Evolutionary conservation across 2,329 filamentous ascomycete genomes (phyloP).

Genomic region (Fusarium sp.): DNA sequence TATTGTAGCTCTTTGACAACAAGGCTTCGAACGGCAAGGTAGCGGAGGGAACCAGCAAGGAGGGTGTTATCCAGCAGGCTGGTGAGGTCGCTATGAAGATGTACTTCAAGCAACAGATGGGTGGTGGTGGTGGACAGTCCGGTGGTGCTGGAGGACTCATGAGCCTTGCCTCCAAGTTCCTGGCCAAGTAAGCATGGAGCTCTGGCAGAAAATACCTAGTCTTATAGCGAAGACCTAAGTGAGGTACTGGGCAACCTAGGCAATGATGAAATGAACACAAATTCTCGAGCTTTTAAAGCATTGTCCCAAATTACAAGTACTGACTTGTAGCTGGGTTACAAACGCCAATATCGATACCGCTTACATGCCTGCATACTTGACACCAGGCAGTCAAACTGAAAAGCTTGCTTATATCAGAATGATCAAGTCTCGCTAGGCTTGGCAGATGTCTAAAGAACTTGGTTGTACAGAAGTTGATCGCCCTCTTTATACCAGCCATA

Average conservation of each 20-base stretch:
- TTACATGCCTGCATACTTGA: neutral
- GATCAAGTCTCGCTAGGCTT: neutral
- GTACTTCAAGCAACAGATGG: conserved; percentile 80
- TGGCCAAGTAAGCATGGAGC: conserved; percentile 38
- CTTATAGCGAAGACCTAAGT: neutral
- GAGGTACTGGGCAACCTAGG: neutral
- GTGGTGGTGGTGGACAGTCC: conserved; percentile 56
- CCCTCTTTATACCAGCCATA: neutral
- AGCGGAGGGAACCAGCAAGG: conserved; percentile 74
- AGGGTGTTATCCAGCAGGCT: conserved; percentile 81
- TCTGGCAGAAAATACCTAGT: neutral
- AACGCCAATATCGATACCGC: neutral
- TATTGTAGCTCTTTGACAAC: conserved; percentile 66
- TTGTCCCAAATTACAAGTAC: neutral
- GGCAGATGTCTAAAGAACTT: neutral
- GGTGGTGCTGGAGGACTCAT: conserved; percentile 55
- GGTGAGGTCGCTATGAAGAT: conserved; percentile 91
- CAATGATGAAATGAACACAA: neutral
- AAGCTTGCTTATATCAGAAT: neutral
- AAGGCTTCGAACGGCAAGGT: conserved; percentile 66
- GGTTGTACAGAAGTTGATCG: accelerated
- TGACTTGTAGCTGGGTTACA: neutral
- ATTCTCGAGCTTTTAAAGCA: neutral
- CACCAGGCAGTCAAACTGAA: neutral
- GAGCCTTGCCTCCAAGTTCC: conserved; percentile 61